A percentile compares a stretch with the other conserved stretches of the same genome.
phyloP scores from a whole-genome alignment of 2,329 filamentous ascomycete species.

The Arthrobotrys iridis region DNA sequence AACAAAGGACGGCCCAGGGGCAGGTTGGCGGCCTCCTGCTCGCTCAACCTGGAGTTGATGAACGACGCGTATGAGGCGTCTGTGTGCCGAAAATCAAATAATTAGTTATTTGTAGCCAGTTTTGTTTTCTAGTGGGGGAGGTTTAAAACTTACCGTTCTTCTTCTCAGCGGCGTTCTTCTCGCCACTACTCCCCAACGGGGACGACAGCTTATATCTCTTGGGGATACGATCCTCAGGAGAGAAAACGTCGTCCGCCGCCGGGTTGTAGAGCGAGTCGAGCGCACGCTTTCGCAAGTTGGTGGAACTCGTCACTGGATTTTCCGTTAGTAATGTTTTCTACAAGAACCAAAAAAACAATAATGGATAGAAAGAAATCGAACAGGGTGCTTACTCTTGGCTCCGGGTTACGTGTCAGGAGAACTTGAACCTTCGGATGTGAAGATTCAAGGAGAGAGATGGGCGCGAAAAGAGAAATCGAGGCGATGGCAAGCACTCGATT shows the following conservation, averaged over 20 bases:
- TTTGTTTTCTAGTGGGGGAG: not conserved
- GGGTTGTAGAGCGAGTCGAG: constrained; percentile 31
- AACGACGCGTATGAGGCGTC: constrained; percentile 23
- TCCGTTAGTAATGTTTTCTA: not conserved
- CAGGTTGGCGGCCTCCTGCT: constrained; percentile 80
- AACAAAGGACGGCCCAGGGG: constrained; percentile 81
- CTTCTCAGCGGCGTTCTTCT: constrained; percentile 37
- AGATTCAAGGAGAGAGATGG: not conserved
- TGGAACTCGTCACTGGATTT: constrained; percentile 10
- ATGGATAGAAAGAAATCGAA: not conserved
- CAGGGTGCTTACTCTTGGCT: constrained; percentile 19
- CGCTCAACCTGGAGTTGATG: constrained; percentile 70
- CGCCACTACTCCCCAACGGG: constrained; percentile 22
- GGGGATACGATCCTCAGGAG: constrained; percentile 35
- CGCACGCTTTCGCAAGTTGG: constrained; percentile 36
- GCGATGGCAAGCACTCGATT: constrained; percentile 1
- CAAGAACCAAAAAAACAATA: constrained; percentile 13
- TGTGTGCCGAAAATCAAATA: not conserved
- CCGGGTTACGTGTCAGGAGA: constrained; percentile 51
- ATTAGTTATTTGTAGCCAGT: not conserved
- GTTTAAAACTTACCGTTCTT: constrained; percentile 25
- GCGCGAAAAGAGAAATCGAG: not conserved
- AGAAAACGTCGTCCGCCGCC: constrained; percentile 33
- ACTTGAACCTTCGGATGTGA: not conserved
- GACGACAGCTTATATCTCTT: constrained; percentile 33